phyloP scores from a whole-genome alignment of 768 basidiomycete genomes.

The Rhodotorula toruloides region DNA sequence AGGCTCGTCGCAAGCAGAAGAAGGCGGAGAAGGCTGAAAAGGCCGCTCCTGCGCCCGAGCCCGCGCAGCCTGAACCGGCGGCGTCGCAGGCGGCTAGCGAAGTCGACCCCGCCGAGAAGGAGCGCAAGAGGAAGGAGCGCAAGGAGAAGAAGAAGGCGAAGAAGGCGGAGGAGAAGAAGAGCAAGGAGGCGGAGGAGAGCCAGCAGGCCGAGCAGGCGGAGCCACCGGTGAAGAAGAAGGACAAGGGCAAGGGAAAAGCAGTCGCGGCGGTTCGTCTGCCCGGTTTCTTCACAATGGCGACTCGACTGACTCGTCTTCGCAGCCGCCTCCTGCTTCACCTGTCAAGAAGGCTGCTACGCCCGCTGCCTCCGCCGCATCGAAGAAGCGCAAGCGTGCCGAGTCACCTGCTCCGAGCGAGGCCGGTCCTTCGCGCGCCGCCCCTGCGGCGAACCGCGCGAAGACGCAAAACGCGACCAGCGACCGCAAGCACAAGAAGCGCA shows the following conservation, averaged over 20 bases:
- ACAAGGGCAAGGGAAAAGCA: slow-evolving; percentile 8
- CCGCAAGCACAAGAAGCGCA: slow-evolving; percentile 24
- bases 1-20: neutral
- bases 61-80: too few species aligned
- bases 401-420: neutral
- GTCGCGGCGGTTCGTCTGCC: neutral
- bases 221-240: neutral
- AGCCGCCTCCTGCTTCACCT: neutral
- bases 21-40: slow-evolving; percentile 17
- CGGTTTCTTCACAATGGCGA: neutral
- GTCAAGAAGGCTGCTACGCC: neutral
- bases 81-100: too few species aligned
- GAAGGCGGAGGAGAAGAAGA: neutral
- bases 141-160: slow-evolving; percentile 1
- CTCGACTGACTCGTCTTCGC: neutral
- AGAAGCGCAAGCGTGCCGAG: slow-evolving; percentile 31
- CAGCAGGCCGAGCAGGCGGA: neutral
- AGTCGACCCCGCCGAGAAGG: neutral
- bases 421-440: neutral
- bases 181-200: neutral
- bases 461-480: neutral
- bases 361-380: neutral
- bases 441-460: neutral
- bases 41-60: neutral
- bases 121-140: neutral